Percentiles rank a stretch among this genome's conserved stretches.
Conservation (phyloP, 2,329 filamentous ascomycete genomes). For the Polytolypa hystricis region DNA sequence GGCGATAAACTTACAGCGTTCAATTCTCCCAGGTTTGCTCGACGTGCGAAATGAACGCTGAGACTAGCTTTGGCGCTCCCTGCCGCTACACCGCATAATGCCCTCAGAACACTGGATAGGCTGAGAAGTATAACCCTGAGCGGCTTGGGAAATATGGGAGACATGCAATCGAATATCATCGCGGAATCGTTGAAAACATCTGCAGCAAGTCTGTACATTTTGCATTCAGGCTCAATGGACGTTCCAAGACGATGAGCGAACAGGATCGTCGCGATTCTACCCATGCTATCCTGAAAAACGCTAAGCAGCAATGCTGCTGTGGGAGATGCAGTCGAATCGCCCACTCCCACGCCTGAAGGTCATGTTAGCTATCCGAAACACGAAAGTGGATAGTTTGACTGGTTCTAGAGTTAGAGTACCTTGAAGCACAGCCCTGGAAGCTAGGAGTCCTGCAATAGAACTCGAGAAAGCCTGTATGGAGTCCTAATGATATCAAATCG, state of each 20-base stretch:
- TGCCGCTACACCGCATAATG: constrained; percentile 79
- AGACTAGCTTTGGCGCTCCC: constrained; percentile 83
- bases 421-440: constrained; percentile 72
- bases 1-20: constrained; percentile 53
- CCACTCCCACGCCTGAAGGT: constrained; percentile 60
- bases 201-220: constrained; percentile 75
- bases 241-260: constrained; percentile 77
- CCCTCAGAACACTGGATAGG: constrained; percentile 49
- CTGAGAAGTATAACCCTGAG: constrained; percentile 48
- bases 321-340: constrained; percentile 65
- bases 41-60: constrained; percentile 80
- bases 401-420: constrained; percentile 29
- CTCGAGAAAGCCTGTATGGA: constrained; percentile 33
- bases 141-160: constrained; percentile 56
- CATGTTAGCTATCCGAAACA: constrained; percentile 6
- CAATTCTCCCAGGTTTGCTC: constrained; percentile 80
- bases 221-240: constrained; percentile 79
- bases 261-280: constrained; percentile 70
- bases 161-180: constrained; percentile 75
- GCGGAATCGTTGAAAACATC: constrained; percentile 82
- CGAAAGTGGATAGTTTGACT: constrained; percentile 1
- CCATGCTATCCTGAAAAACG: constrained; percentile 70
- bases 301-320: constrained; percentile 73
- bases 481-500: constrained; percentile 20
- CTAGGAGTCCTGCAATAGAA: constrained; percentile 47